Conservation (phyloP, 495 filamentous ascomycete genomes). For the Evernia prunastri region DNA sequence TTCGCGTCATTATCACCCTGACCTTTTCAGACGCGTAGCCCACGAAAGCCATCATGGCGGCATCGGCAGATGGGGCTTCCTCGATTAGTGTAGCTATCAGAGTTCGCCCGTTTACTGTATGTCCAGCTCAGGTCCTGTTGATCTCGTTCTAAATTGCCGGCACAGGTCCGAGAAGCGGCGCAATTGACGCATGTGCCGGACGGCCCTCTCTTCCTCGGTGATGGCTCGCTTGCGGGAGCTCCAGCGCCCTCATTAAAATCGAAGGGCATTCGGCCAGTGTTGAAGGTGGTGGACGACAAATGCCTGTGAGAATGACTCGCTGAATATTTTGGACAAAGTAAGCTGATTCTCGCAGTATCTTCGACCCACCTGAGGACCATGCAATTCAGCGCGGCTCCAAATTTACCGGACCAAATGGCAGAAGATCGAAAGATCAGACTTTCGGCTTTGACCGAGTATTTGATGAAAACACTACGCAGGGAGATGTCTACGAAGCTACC, state of each 20-base stretch:
- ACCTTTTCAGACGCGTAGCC: not conserved
- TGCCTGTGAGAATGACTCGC: slow-evolving; percentile 63
- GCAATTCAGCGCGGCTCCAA: slow-evolving; percentile 86
- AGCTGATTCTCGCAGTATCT: slow-evolving; percentile 55
- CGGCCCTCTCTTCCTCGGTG: slow-evolving; percentile 83
- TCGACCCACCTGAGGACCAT: slow-evolving; percentile 95
- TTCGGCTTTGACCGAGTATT: slow-evolving; percentile 97
- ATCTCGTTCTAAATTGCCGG: slow-evolving; percentile 15
- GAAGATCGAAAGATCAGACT: slow-evolving; percentile 94
- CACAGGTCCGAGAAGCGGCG: slow-evolving; percentile 57
- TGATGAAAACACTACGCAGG: slow-evolving; percentile 89
- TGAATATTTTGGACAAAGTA: not conserved
- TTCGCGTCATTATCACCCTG: not conserved
- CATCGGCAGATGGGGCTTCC: slow-evolving; percentile 54
- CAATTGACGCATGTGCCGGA: slow-evolving; percentile 73
- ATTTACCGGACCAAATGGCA: slow-evolving; percentile 75
- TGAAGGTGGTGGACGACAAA: slow-evolving; percentile 94
- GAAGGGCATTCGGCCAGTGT: slow-evolving; percentile 81
- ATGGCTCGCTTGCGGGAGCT: slow-evolving; percentile 80
- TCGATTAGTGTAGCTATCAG: slow-evolving; percentile 71
- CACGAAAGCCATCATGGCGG: slow-evolving; percentile 40
- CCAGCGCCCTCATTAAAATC: slow-evolving; percentile 70
- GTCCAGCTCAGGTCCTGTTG: slow-evolving; percentile 44
- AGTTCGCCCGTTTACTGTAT: slow-evolving; percentile 77
- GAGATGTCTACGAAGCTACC: slow-evolving; percentile 92